A percentile compares a stretch with the other conserved stretches of the same genome.
These are phyloP conservation scores for Cryptococcus sp. DNA, from an alignment of 1,284 basidiomycete species.

Conservation along the genomic window DNA sequence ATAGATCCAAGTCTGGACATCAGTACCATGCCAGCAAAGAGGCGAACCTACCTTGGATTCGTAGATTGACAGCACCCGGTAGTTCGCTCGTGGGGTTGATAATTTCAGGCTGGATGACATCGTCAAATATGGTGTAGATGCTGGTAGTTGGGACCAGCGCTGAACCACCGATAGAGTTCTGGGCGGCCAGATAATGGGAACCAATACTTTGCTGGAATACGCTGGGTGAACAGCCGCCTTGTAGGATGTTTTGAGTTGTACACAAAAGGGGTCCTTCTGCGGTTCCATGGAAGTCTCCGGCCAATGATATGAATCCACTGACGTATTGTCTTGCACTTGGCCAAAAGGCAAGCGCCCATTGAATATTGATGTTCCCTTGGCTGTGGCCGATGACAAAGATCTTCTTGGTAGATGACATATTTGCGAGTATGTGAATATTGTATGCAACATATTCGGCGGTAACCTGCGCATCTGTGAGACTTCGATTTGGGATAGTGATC, in stretches of 20 bases:
- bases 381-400: slow-evolving; percentile 40
- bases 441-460: slow-evolving; percentile 41
- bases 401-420: slow-evolving; percentile 27
- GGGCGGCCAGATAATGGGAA: slow-evolving; percentile 29
- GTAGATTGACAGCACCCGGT: slow-evolving; percentile 8
- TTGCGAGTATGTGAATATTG: slow-evolving; percentile 26
- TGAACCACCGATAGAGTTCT: slow-evolving; percentile 18
- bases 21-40: no score
- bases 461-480: slow-evolving; percentile 32
- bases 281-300: slow-evolving; percentile 34
- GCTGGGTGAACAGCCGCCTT: slow-evolving; percentile 15
- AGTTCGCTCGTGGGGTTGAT: slow-evolving; percentile 16
- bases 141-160: slow-evolving; percentile 35
- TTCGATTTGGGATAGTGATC: slow-evolving; percentile 29
- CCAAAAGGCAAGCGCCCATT: slow-evolving; percentile 42
- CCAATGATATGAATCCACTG: slow-evolving; percentile 28
- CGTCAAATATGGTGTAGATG: slow-evolving; percentile 25
- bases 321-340: slow-evolving; percentile 22
- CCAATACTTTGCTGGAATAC: slow-evolving; percentile 35
- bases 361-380: slow-evolving; percentile 36
- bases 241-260: slow-evolving; percentile 9
- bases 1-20: slow-evolving; percentile 7
- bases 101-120: slow-evolving; percentile 33
- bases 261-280: slow-evolving; percentile 19
- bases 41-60: slow-evolving; percentile 10